Evolutionary conservation across 192 early-diverging fungal species (phyloP), one percentile per base, ranked within the genome.

Genomic region (Coemansia sp.): DNA sequence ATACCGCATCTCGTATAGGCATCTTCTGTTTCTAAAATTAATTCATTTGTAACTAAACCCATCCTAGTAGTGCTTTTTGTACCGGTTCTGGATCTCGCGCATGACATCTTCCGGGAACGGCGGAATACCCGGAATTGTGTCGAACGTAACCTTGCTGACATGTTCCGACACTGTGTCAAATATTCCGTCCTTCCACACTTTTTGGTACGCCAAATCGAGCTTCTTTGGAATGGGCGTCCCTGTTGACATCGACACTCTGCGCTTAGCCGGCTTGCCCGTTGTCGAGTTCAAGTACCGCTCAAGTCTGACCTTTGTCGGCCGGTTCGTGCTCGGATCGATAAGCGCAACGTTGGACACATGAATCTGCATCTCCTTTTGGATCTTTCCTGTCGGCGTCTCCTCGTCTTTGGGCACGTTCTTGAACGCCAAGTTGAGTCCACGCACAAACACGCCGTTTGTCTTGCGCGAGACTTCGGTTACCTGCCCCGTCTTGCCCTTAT

Each of bases 321-420:
- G 48, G 21, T 70, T 58, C 8, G 69, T 76, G 57, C 66, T 72
- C 12, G 90, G 89, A 63, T 92, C 90, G n/a, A 92, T 76, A 55
- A 92, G 60, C 7, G 85, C 81, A 4, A 92, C 78, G 65, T 92
- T 86, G 3, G 87, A 85, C 52, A 88, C 83, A 59, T 87, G 85
- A 37, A 92, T 86, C 7, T 87, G 88, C 68, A 84, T 84, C 60
- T 89, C 88, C 63, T 86, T 86, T 54, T 79, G 81, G 51, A 90
- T 79, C 47, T 62, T 84, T 14, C 70, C 83, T 2, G 85, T 78
- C 25, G 79, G 70, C 48, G 87, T 71, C 47, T 85, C 82, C 62
- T 85, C 85, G 39, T 86, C 80, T 64, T 86, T 84, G 35, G 72
- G 65, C 47, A 88, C 72, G 70, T 83, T 85, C 73, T 88, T 87